These are phyloP conservation scores for Rhodosporidiobolus sp. DNA, from an alignment of 768 basidiomycete genomes.

Conservation along the genomic window DNA sequence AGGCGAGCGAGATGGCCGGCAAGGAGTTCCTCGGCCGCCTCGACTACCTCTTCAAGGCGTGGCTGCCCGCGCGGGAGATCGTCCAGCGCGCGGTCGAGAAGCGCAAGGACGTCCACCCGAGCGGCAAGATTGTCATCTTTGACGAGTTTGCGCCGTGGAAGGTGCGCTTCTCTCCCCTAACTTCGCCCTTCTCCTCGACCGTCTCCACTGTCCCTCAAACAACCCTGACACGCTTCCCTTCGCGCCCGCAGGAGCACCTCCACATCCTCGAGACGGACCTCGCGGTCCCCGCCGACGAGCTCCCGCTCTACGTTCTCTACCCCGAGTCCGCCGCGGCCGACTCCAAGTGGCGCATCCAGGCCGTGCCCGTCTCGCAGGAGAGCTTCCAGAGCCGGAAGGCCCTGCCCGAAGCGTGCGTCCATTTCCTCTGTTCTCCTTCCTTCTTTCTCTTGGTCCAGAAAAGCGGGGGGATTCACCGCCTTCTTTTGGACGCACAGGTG, in stretches of 20 bases:
- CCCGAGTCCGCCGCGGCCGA: slow-evolving; percentile 59
- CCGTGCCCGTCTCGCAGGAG: slow-evolving; percentile 74
- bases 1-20: slow-evolving; percentile 78
- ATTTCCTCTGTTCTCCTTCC: background rate
- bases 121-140: slow-evolving; percentile 74
- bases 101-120: slow-evolving; percentile 62
- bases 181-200: no score
- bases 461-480: background rate
- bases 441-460: background rate
- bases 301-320: slow-evolving; percentile 81
- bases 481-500: slow-evolving; percentile 53
- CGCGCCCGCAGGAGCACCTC: slow-evolving; percentile 67
- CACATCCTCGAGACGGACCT: slow-evolving; percentile 75
- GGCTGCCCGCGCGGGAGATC: slow-evolving; percentile 85
- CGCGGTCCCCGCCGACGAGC: slow-evolving; percentile 52
- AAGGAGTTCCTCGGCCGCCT: slow-evolving; percentile 76
- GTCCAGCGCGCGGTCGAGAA: slow-evolving; percentile 61
- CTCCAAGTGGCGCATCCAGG: slow-evolving; percentile 79
- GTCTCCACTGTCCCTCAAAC: no score
- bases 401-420: slow-evolving; percentile 66
- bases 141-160: slow-evolving; percentile 84
- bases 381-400: slow-evolving; percentile 89
- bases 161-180: slow-evolving; percentile 41
- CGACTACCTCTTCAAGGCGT: slow-evolving; percentile 78
- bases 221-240: background rate